A percentile compares a stretch with the other conserved stretches of the same genome.
These are phyloP conservation scores for Solioccasus polychromus DNA, from an alignment of 768 basidiomycete genomes.

Conservation along the genomic window DNA sequence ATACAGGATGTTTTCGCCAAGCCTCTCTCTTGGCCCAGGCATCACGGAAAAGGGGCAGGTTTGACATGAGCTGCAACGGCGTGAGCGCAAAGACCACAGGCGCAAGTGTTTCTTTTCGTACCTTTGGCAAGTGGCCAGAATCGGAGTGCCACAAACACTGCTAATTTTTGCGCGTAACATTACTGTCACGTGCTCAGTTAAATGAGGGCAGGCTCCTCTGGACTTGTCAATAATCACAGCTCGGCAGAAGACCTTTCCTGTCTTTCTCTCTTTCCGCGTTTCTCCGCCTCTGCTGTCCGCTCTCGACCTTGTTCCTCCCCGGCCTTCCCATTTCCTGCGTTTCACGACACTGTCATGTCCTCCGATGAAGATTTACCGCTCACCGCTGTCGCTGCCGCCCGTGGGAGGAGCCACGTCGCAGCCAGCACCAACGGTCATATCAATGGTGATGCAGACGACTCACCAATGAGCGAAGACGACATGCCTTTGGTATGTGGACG, in stretches of 20 bases:
- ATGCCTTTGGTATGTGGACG: conserved; percentile 59
- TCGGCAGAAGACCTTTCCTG: conserved; percentile 27
- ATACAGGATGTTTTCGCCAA: conserved; percentile 89
- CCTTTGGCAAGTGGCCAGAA: conserved; percentile 14
- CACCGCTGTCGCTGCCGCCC: conserved; percentile 35
- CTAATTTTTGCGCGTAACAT: no score
- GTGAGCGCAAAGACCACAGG: no score
- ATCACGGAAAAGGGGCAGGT: conserved; percentile 78
- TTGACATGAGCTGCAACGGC: conserved; percentile 55
- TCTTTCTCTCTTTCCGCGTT: conserved; percentile 31
- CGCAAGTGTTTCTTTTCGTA: no score
- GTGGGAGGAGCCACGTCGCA: conserved; percentile 41
- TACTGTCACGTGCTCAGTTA: conserved; percentile 27
- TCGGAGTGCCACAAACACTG: no score
- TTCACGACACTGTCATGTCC: conserved; percentile 41
- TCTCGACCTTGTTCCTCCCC: conserved; percentile 1
- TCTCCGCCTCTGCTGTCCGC: conserved; percentile 19
- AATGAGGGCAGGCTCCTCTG: conserved; percentile 59
- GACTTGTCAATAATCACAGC: conserved; percentile 35
- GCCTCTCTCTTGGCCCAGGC: conserved; percentile 94
- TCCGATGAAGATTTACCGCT: conserved; percentile 62
- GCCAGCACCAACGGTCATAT: conserved; percentile 43
- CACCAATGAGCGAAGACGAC: conserved; percentile 67
- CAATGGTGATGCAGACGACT: conserved; percentile 38
- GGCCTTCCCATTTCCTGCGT: conserved; percentile 6